Conservation (phyloP, 306 rosid genomes). For the Alnus glutinosa region DNA sequence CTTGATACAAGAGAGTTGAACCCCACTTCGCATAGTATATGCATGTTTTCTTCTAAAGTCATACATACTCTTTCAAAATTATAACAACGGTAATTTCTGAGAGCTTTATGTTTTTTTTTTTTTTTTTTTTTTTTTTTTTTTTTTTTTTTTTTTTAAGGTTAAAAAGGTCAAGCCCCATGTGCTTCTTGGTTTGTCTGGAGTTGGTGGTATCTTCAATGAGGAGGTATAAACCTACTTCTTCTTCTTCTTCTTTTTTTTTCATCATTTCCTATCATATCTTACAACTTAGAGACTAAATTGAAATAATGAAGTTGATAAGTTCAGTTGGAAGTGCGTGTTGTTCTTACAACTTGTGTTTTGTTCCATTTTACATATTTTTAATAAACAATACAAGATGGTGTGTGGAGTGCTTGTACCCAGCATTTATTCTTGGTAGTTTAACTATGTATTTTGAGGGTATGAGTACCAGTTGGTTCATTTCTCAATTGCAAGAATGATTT, state of each 20-base stretch:
- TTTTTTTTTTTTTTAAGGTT: constrained; percentile 45
- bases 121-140: background rate
- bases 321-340: constrained; percentile 26
- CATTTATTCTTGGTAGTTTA: background rate
- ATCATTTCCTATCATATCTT: constrained; percentile 8
- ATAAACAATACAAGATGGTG: background rate
- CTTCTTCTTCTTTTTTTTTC: constrained; percentile 20
- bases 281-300: constrained; percentile 7
- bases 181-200: constrained; percentile 97
- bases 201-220: constrained; percentile 89
- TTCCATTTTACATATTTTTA: background rate
- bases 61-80: constrained; percentile 12
- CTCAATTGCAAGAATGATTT: background rate
- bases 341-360: constrained; percentile 20
- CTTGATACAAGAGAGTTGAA: constrained; percentile 17
- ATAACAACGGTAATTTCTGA: constrained; percentile 21
- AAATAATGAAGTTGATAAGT: constrained; percentile 21
- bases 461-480: background rate
- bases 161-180: constrained; percentile 89
- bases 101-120: constrained; percentile 15
- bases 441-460: background rate
- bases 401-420: background rate
- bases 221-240: constrained; percentile 58
- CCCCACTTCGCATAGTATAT: constrained; percentile 16
- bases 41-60: constrained; percentile 13